Evolutionary conservation across 495 filamentous ascomycete species (phyloP), one percentile per base, ranked within the genome.

Genomic region (Penicillium odoratum): DNA sequence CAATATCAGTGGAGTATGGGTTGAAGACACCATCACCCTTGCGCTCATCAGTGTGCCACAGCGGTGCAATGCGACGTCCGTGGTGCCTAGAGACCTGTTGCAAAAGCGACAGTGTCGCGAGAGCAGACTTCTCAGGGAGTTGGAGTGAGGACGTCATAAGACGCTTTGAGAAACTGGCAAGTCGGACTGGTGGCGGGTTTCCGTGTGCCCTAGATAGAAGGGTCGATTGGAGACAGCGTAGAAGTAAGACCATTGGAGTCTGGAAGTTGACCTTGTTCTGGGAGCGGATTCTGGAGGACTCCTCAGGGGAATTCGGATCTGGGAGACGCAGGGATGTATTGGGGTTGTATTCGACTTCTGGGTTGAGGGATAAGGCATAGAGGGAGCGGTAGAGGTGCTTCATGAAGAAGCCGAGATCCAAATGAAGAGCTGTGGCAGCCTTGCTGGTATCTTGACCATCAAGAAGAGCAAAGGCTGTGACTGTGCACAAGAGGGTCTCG

Each of bases 361-460:
- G 78, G 69, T 93, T 88, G 30, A 92, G 80, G 10, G 87, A 83
- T 18, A 94, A 82, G 11, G 85, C 78, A 61, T 93, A 79, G 3
- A 98, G 84, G 15, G 85, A 87, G 52, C 85, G 85, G 79, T 96
- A 98, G 44, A 98, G 90, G 69, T 97, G 90, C 33, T 88, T 88
- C 67, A 88, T 90, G 82, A 98, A 98, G 82, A 93, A 97, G 64
- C 86, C 88, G 21, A 98, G 83, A 70, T 98, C 95, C 31, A 98
- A 86, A 60, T 91, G 86, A 3, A 97, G 84, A 8, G 75, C 64
- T 16, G 74, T 69, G 56, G 89, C 87, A 3, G 89, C 86, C 63
- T 79, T 81, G 63, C 77, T 76, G 54, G 74, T 82, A 62, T 94
- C 90, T 76, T 98, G 94, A 48, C 94, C 93, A 61, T 91, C 85